Conservation (phyloP, 805 yeast genomes). For the Suhomyces pyralidae region DNA sequence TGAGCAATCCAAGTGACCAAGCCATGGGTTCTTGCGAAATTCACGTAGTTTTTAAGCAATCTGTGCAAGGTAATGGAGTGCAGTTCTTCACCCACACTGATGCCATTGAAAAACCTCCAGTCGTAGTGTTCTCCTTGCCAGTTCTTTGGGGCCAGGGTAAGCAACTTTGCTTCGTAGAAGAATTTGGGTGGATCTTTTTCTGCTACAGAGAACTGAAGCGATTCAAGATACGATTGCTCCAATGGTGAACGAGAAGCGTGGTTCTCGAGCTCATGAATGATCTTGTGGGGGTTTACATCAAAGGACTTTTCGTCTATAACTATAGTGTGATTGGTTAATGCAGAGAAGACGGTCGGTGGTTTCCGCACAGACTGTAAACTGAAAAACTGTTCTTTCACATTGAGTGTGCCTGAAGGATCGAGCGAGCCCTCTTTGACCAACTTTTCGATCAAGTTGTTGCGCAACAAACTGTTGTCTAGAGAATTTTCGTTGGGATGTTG, state of each 20-base stretch:
- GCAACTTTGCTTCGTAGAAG: constrained; percentile 19
- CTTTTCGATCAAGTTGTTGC: constrained; percentile 20
- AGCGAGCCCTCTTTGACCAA: background rate
- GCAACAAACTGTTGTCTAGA: constrained; percentile 17
- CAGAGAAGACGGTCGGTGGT: background rate
- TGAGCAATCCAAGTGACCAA: constrained; percentile 24
- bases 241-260: background rate
- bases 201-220: constrained; percentile 15
- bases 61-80: constrained; percentile 17
- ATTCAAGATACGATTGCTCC: constrained; percentile 17
- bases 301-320: constrained; percentile 21
- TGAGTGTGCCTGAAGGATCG: background rate
- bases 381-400: background rate
- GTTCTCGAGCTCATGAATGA: constrained; percentile 14
- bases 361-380: background rate
- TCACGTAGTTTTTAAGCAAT: constrained; percentile 16
- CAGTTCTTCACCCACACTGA: constrained; percentile 14
- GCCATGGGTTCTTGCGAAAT: constrained; percentile 17
- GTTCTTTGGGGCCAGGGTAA: constrained; percentile 8
- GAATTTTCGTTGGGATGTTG: constrained; percentile 12
- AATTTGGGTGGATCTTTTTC: constrained; percentile 18
- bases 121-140: constrained; percentile 25
- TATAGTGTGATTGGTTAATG: constrained; percentile 5
- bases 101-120: constrained; percentile 24
- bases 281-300: constrained; percentile 17